phyloP scores from a whole-genome alignment of 148 eudicot genomes.

The Amaranthus cruentus region DNA sequence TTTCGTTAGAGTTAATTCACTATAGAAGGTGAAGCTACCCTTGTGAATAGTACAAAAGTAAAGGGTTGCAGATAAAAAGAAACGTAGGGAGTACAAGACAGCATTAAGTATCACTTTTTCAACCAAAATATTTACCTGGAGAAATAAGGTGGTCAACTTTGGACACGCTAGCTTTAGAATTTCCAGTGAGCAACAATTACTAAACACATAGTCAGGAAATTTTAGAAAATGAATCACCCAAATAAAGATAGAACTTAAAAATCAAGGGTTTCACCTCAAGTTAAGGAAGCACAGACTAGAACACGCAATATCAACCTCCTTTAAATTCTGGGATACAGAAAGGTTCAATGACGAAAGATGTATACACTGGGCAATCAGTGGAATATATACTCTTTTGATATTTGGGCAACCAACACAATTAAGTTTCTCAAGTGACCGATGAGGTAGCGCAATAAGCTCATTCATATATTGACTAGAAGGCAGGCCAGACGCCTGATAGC shows the following conservation, averaged over 20 bases:
- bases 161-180: conserved; percentile 73
- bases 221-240: conserved; percentile 2
- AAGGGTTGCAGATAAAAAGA: not conserved
- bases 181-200: conserved; percentile 87
- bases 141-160: conserved; percentile 68
- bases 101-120: not conserved
- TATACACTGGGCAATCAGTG: conserved; percentile 57
- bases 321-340: conserved; percentile 68
- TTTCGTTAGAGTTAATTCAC: too few species aligned
- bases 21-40: too few species aligned
- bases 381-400: conserved; percentile 72
- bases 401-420: conserved; percentile 93
- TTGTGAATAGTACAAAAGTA: too few species aligned
- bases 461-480: conserved; percentile 20
- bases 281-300: conserved; percentile 71
- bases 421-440: conserved; percentile 67
- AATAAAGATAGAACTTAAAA: not conserved
- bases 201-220: conserved; percentile 24
- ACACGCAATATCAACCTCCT: conserved; percentile 78
- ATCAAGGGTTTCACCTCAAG: conserved; percentile 48
- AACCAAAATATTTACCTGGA: conserved; percentile 55
- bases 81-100: not conserved
- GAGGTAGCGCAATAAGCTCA: conserved; percentile 37
- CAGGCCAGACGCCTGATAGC: conserved; percentile 22
- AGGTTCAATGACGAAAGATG: conserved; percentile 70